These are phyloP conservation scores for Corynascus novoguineensis DNA, from an alignment of 495 filamentous ascomycete species.

Conservation along the genomic window DNA sequence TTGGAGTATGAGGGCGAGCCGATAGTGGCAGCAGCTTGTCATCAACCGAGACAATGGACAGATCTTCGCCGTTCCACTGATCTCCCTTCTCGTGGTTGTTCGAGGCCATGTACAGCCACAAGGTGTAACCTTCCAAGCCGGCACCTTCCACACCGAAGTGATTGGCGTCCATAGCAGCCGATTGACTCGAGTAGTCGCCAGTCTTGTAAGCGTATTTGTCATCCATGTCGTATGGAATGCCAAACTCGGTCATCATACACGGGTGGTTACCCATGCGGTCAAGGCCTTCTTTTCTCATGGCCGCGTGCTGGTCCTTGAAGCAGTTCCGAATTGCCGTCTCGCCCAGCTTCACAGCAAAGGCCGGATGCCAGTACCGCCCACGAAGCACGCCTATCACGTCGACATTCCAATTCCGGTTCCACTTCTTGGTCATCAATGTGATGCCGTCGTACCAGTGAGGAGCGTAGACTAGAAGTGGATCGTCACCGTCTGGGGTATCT, in stretches of 20 bases:
- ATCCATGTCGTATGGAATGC: constrained; percentile 99
- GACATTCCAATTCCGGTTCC: constrained; percentile 95
- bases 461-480: constrained; percentile 83
- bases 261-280: constrained; percentile 88
- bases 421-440: constrained; percentile 95
- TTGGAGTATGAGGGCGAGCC: constrained; percentile 36
- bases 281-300: constrained; percentile 80
- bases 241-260: constrained; percentile 88
- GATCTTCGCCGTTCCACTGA: constrained; percentile 95
- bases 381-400: constrained; percentile 90
- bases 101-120: constrained; percentile 80
- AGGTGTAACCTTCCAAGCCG: constrained; percentile 70
- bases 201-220: constrained; percentile 90
- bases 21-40: constrained; percentile 63
- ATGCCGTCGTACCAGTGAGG: constrained; percentile 97
- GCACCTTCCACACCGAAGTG: constrained; percentile 87
- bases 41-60: constrained; percentile 82
- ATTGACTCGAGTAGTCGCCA: constrained; percentile 92
- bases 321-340: constrained; percentile 95
- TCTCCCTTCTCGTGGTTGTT: constrained; percentile 91
- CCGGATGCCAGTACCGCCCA: constrained; percentile 78
- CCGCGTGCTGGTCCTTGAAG: constrained; percentile 82
- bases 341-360: constrained; percentile 86
- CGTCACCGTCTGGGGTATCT: constrained; percentile 73
- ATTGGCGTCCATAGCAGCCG: constrained; percentile 93